Base-by-base conservation (phyloP, 306 rosid species). In the Sesbania bispinosa region DNA sequence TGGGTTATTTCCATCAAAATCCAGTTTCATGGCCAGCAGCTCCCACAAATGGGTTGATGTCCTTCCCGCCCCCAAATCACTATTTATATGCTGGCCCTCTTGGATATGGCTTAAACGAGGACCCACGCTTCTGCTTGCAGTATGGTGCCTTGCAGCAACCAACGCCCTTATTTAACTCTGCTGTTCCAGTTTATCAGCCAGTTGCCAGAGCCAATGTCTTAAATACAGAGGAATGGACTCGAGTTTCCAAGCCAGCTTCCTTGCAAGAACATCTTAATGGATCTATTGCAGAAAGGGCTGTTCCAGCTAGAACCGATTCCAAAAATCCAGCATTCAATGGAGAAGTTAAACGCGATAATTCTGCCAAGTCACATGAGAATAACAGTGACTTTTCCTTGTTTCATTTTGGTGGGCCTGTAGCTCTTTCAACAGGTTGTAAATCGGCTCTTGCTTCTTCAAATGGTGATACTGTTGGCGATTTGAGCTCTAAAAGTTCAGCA, bases 351-450 rank as follows among this genome's bases (percentile, higher is more conserved):
- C 79, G 63, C 50, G 83, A 87, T 67, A 71, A 63, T 71, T 73
- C 84, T 77, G 80, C 86, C 68, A 90, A 80, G 72, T 66, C 73
- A 41, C 83, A 73, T 20, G 76, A 6, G 54, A 79, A 75, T 11
- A 81, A 84, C 59, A 16, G 69, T 60, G 76, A 84, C 48, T 95
- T 95, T 80, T 95, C 99, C 54, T 85, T 95, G 74, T 95, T 95
- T 85, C 97, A 89, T 85, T 92, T 83, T 76, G 98, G 90, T 10
- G 97, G 96, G 27, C 99, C 99, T 62, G 88, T 87, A 23, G 96
- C 88, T 48, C 87, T 83, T 70, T 86, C 99, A 39, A 54, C 79
- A 23, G 87, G 82, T 27, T 60, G 87, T 68, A 77, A 88, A 65
- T 80, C 80, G 24, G 67, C 53, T 48, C 71, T 69, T 32, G 33